These are phyloP conservation scores for Aspergillus homomorphus DNA, from an alignment of 495 filamentous ascomycete genomes.

Conservation along the genomic window DNA sequence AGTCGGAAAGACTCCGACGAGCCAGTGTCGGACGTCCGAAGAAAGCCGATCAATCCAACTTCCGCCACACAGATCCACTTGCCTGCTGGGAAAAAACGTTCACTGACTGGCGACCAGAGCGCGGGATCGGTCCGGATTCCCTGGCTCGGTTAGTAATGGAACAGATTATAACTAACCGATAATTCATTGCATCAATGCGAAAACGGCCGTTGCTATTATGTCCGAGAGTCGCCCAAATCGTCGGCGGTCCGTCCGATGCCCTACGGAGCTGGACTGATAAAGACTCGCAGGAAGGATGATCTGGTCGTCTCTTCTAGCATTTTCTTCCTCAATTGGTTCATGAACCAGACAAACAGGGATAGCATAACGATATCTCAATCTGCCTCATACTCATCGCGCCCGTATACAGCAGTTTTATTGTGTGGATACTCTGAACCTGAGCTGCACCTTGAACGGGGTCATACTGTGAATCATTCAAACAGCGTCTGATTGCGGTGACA, in stretches of 20 bases:
- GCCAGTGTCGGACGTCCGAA: not conserved
- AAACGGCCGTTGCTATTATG: not conserved
- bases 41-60: not conserved
- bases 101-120: not conserved
- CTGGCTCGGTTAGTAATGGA: not conserved
- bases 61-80: not conserved
- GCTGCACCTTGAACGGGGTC: too few relatives aligned
- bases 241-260: not conserved
- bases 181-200: not conserved
- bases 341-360: not conserved
- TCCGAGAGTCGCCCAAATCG: not conserved
- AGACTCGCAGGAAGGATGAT: not conserved
- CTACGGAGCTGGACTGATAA: slow-evolving; percentile 1
- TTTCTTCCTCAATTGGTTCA: not conserved
- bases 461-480: not conserved
- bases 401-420: not conserved
- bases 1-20: not conserved
- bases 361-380: not conserved
- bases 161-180: not conserved
- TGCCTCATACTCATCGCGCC: not conserved
- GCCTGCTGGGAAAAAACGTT: not conserved
- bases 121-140: not conserved
- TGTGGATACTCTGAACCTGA: not conserved
- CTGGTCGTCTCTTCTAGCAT: not conserved
- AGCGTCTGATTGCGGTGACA: not conserved